Base-by-base conservation (phyloP, 2,329 filamentous ascomycete species). In the Intubia oerlemansii region DNA sequence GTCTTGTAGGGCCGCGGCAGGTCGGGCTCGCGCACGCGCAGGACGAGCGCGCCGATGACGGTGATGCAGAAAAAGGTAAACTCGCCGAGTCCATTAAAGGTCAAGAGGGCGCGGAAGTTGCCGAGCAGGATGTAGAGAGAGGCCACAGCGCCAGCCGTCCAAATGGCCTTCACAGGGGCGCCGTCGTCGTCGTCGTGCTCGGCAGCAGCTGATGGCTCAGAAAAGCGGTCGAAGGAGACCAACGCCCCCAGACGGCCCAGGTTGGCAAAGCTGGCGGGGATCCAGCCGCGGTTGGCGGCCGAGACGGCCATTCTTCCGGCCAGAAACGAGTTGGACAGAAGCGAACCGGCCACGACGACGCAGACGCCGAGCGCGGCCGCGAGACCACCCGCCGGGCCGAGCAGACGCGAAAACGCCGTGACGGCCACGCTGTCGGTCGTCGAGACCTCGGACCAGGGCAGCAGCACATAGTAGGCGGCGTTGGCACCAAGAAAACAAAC, bases 11-110 rank as follows among this genome's bases (percentile, higher is more conserved):
- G 66, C 9, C 67, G 45, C 0, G 49, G 38, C 3, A 73, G 48
- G 0, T 47, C 42, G 1, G 66, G 67, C 41, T 72, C 64, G 2
- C 61, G 54, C 31, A 55, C 56, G 10, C 67, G 56, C 24, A 73
- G 44, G 11, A 70, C 46, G 8, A 71, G 49, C 2, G 64, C 57
- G 0, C 66, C 67, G 0, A 70, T 39, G 0, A 71, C 66, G 0
- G 66, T 66, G 17, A 70, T 51, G 39, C 72, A 67, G 47, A 72
- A 72, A 44, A 72, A 73, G 0, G 66, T 59, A 41, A 66, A 72
- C 38, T 67, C 62, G 10, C 60, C 62, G 4, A 67, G 46, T 0
- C 63, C 63, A 29, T 66, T 66, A 37, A 68, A 68, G 0, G 65
- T 71, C 9, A 73, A 40, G 0, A 73, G 55, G 1, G 62, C 59